phyloP scores from a whole-genome alignment of 1,284 basidiomycete genomes.

The Trametes sp. region DNA sequence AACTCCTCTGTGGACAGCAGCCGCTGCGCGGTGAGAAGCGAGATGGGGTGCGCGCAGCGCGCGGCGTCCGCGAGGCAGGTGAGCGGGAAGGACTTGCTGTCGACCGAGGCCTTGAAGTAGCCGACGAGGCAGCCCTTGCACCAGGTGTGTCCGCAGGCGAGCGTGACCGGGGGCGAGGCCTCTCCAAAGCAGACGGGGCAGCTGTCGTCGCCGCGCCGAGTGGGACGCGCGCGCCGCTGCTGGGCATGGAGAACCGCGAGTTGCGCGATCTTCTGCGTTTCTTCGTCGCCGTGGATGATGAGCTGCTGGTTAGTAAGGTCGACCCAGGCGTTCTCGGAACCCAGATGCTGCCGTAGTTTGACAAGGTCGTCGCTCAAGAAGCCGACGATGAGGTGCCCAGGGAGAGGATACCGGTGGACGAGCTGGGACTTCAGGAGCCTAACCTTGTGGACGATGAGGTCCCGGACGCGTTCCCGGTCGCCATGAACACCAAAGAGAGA shows the following conservation, averaged over 20 bases:
- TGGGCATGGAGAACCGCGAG: conserved; percentile 47
- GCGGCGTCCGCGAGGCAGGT: conserved; percentile 69
- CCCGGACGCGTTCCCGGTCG: conserved; percentile 48
- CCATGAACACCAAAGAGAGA: conserved; percentile 57
- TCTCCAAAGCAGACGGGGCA: conserved; percentile 72
- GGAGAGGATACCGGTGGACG: conserved; percentile 52
- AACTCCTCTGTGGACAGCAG: conserved; percentile 60
- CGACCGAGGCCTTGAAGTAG: conserved; percentile 63
- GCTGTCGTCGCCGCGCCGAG: conserved; percentile 31
- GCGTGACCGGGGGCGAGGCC: conserved; percentile 54
- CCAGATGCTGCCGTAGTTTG: conserved; percentile 48
- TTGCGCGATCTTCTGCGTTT: conserved; percentile 47
- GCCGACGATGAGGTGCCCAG: conserved; percentile 51
- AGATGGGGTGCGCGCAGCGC: conserved; percentile 59
- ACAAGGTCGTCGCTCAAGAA: conserved; percentile 53
- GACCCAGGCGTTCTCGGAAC: conserved; percentile 49
- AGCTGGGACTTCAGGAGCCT: conserved; percentile 49
- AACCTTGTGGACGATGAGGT: conserved; percentile 55
- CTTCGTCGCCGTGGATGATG: conserved; percentile 47
- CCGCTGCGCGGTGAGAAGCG: conserved; percentile 56
- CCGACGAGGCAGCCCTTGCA: conserved; percentile 65
- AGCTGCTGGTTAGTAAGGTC: conserved; percentile 42
- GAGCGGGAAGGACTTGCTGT: conserved; percentile 70
- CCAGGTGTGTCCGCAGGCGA: conserved; percentile 70
- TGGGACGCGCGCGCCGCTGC: conserved; percentile 35